Evolutionary conservation across 345 rosid genomes (phyloP).

Genomic region (Eucalyptus pumila): DNA sequence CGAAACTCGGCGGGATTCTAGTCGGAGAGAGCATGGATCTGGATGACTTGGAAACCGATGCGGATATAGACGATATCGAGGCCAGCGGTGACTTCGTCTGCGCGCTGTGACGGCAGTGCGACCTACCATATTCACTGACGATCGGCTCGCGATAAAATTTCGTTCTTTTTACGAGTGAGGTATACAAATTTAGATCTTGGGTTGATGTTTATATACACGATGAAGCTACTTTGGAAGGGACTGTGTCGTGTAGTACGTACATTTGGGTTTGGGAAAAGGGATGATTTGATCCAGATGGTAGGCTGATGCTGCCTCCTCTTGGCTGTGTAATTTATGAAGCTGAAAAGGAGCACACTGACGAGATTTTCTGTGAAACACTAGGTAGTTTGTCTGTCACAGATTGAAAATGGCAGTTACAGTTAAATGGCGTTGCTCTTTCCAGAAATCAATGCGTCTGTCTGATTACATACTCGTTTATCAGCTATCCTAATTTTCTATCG

Average conservation of each 20-base stretch:
- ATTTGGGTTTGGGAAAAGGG: not conserved
- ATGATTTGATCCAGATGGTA: not conserved
- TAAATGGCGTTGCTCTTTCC: not conserved
- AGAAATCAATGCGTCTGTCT: too few species aligned
- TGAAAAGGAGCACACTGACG: not conserved
- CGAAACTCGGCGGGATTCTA: slow-evolving; percentile 20
- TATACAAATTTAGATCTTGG: not conserved
- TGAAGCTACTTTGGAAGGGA: not conserved
- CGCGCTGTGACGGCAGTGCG: slow-evolving; percentile 21
- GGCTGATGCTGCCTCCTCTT: not conserved
- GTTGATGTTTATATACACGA: not conserved
- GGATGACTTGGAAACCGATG: slow-evolving; percentile 58
- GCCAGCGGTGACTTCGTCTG: slow-evolving; percentile 81
- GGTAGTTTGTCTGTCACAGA: not conserved
- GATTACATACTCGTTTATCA: not conserved
- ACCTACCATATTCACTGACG: not conserved
- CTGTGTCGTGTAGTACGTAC: not conserved
- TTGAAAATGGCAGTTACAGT: not conserved
- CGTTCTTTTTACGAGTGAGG: not conserved
- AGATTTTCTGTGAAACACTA: not conserved
- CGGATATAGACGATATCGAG: slow-evolving; percentile 44
- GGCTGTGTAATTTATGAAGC: not conserved
- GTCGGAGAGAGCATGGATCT: slow-evolving; percentile 62
- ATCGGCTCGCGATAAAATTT: not conserved
- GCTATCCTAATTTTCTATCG: not conserved